Evolutionary conservation across 148 eudicot species (phyloP), one percentile per base, ranked within the genome.

Genomic region (Camellia japonica): DNA sequence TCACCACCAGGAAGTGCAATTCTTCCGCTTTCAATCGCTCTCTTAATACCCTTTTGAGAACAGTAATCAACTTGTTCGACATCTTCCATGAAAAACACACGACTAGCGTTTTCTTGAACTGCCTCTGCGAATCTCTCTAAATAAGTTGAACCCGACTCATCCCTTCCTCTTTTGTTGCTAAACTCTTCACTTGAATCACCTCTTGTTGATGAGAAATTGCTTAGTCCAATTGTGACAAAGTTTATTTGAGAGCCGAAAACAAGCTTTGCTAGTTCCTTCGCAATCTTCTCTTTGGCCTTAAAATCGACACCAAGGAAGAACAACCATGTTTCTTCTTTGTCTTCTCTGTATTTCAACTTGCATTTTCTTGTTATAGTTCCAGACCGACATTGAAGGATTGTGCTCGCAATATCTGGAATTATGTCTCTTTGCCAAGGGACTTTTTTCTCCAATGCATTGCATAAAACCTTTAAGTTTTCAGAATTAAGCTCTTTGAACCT

Each of bases 401-500:
- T 88, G 5, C 73, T 86, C 12, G 81, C 87, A 14, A 92, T 86
- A 30, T 88, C 91, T 6, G 87, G 87, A 80, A 89, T 83, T 4
- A 90, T 83, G 7, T 91, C 93, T 20, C 70, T 85, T 30, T 93
- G 97, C 94, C 97, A 91, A 46, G 94, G 95, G 63, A 90, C 88
- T 77, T 84, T 91, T 61, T 83, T 89, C 85, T 91, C 95, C 74
- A 93, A 81, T 56, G 89, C 86, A 74, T 67, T 80, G 74, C 87
- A 86, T 63, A 93, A 60, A 6, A 81, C 43, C 43, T 87, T 81
- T 44, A 91, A 52, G 71, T 83, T 90, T 8, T 88, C 88, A 12
- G 87, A 66, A 74, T 80, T 89, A 74, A 84, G 71, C 74, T 87
- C 91, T n/a, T 86, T 87, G 87, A 91, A 88, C 20, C 84, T 67